phyloP scores from a whole-genome alignment of 352 stramenopile species.

The Peronospora destructor region DNA sequence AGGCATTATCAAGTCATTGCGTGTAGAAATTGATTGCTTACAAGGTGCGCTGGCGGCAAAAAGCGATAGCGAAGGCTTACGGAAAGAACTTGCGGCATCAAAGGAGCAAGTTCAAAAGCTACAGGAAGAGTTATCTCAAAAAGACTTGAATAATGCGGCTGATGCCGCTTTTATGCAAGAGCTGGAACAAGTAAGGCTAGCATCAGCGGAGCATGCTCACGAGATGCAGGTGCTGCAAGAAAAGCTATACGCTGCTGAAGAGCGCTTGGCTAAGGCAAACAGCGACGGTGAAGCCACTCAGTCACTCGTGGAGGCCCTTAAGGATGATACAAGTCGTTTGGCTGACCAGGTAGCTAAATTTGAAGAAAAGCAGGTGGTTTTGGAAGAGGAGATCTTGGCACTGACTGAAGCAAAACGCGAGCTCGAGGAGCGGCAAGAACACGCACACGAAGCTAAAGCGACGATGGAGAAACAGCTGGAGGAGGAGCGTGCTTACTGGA shows the following conservation, averaged over 20 bases:
- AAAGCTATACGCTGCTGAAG: conserved; percentile 23
- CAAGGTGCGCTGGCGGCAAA: conserved; percentile 15
- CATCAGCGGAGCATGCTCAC: conserved; percentile 42
- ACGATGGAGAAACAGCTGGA: conserved; percentile 37
- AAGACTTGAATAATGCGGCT: conserved; percentile 7
- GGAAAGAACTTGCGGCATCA: conserved; percentile 24
- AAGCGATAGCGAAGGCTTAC: conserved; percentile 17
- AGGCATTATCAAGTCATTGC: conserved; percentile 13
- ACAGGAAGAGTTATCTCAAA: conserved; percentile 10
- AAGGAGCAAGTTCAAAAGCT: conserved; percentile 18
- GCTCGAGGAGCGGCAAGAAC: conserved; percentile 27
- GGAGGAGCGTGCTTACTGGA: conserved; percentile 64
- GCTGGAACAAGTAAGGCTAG: conserved; percentile 55
- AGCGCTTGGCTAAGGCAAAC: conserved; percentile 19
- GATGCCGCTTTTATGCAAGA: conserved; percentile 42
- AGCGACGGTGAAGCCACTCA: conserved; percentile 16
- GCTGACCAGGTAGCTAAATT: conserved; percentile 27
- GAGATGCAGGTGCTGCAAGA: conserved; percentile 38
- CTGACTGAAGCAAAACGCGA: conserved; percentile 21
- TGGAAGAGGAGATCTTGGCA: conserved; percentile 21
- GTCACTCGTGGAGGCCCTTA: conserved; percentile 28
- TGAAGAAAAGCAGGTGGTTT: conserved; percentile 22
- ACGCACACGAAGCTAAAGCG: conserved; percentile 14
- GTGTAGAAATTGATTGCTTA: conserved; percentile 15
- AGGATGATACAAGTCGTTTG: conserved; percentile 31